Base-by-base conservation (phyloP, 2,329 filamentous ascomycete genomes). In the Chalaropsis thielavioides region DNA sequence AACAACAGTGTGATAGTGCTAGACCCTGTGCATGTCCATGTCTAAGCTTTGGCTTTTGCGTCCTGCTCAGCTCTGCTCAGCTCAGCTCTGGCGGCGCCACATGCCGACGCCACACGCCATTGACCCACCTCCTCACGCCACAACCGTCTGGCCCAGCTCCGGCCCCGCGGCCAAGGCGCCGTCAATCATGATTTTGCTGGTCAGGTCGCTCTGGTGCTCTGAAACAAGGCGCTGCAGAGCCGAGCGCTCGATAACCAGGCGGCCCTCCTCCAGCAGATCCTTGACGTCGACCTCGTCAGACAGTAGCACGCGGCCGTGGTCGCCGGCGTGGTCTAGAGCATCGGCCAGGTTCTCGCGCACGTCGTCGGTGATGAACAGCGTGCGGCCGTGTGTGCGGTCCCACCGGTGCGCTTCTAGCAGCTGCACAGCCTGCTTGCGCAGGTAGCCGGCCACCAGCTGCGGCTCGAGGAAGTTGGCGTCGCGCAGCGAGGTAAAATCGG, bases 281-380 rank as follows among this genome's bases (percentile, higher is more conserved):
- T 97, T 99, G 68, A 99, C 90, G 75, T 97, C 94, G 43, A 99
- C 90, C 68, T 95, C 88, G n/a, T 81, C 78, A 67, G 87, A 79
- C 66, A 83, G 81, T 70, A 91, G 77, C 8, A 87, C 86, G 65
- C 84, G 82, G 22, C 88, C 90, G 68, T 91, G 82, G 71, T 82
- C 77, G 8, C 81, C 82, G 68, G 86, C 76, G 67, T 82, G 77
- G 62, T 82, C 80, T 72, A 96, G 78, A 41, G 86, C 85, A 44
- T 80, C 80, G 69, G 85, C 87, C 61, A 96, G 77, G 65, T 83
- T 81, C 51, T 81, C 78, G 68, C 87, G 79, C 70, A 76, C 75
- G 65, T 80, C 77, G 40, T 78, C 79, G 1, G 89, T 90, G 68
- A 95, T 84, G 68, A 95, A 84, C 19, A 92, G 82, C 56, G 87